phyloP scores from a whole-genome alignment of 1,284 basidiomycete species.

The Laetiporus sulphureus region DNA sequence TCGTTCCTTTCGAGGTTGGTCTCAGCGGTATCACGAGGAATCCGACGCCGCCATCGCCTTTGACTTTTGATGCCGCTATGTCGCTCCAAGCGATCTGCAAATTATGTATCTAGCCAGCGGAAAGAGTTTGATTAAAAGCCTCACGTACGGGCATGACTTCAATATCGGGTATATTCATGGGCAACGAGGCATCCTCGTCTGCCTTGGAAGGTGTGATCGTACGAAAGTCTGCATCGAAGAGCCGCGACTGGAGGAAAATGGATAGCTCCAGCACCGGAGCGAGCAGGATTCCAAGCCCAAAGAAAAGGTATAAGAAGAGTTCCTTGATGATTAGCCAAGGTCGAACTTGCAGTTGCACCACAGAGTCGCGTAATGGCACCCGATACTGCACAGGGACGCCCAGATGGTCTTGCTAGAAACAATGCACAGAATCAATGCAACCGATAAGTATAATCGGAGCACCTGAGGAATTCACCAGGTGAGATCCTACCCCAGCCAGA shows the following conservation, averaged over 20 bases:
- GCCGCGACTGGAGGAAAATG: constrained; percentile 19
- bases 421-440: not conserved
- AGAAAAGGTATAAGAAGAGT: constrained; percentile 22
- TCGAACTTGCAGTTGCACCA: constrained; percentile 9
- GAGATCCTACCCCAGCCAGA: constrained; percentile 26
- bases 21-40: constrained; percentile 23
- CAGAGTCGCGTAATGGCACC: constrained; percentile 21
- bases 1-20: constrained; percentile 26
- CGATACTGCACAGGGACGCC: constrained; percentile 21
- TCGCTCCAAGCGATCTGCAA: not conserved
- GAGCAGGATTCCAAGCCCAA: constrained; percentile 24
- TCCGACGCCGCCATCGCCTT: constrained; percentile 16
- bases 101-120: too few relatives aligned
- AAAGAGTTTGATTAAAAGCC: too few relatives aligned
- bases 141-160: constrained; percentile 32
- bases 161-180: constrained; percentile 24
- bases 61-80: not conserved
- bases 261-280: constrained; percentile 21
- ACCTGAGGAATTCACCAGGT: constrained; percentile 2
- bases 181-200: not conserved
- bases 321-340: constrained; percentile 16
- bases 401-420: constrained; percentile 27
- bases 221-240: constrained; percentile 19
- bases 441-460: not conserved
- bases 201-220: constrained; percentile 15